Base-by-base conservation (phyloP, 2,329 filamentous ascomycete species). In the Colletotrichum cereale region DNA sequence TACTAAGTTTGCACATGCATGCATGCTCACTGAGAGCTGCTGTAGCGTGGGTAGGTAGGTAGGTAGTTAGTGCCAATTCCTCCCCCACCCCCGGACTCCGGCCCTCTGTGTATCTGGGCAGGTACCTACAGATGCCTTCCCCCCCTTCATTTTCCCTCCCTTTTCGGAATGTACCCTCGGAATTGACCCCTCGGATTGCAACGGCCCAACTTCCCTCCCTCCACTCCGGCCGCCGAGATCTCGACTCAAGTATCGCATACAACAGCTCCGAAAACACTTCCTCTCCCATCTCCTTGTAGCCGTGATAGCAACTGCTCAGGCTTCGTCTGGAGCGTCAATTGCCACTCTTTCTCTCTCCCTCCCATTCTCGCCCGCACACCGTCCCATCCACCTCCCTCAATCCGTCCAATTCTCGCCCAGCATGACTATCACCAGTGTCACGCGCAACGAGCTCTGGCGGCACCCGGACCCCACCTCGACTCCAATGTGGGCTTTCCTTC, bases 401-500 rank as follows among this genome's bases (percentile, higher is more conserved):
- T 34, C n/a, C 58, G 12, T 40, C 57, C 12, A 60, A 47, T 42
- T 38, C 14, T 44, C n/a, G 58, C 58, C 38, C 68, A 72, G 58
- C 67, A 73, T 72, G 67, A 71, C 66, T 44, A 47, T 71, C 65
- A 71, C 69, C 69, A 64, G 65, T 55, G 53, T 71, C 65, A 63
- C 48, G 57, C 66, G 78, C 70, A 77, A 82, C 73, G 87, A 90
- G 78, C 86, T 97, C 53, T 96, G 94, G 94, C 86, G 86, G 73
- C 93, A 95, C 80, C 84, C 88, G 42, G 82, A 88, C 75, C 93
- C 93, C 10, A 80, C 87, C 57, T 86, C 86, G 48, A 96, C 93
- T 10, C 87, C 88, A 67, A 93, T 96, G 86, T 90, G 88, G 84
- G 85, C 85, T 62, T 97, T 96, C 80, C 87, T 94, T 75, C 85